Evolutionary conservation across 371 early-diverging fungal genomes (phyloP).

Genomic region (Nematocida minor): DNA sequence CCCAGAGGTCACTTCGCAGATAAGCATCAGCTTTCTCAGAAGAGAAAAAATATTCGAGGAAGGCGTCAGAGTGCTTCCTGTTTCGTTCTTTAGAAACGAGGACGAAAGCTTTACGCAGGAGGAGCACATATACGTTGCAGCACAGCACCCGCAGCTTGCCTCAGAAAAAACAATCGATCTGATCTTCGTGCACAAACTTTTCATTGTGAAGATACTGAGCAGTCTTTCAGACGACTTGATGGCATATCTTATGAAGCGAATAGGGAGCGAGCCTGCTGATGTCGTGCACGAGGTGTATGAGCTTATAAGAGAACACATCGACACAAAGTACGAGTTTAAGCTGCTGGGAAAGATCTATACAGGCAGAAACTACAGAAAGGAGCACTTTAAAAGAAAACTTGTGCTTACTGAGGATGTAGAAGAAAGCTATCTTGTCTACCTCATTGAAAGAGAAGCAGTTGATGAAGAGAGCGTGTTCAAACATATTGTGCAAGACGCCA

Average conservation of each 20-base stretch:
- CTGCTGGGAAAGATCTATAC: slow-evolving; percentile 4
- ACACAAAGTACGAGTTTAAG: not conserved
- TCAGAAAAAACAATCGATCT: slow-evolving; percentile 12
- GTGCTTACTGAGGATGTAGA: not conserved
- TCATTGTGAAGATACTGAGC: slow-evolving; percentile 19
- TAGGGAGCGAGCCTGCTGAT: not conserved
- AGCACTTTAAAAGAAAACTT: not conserved
- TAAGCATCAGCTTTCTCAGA: not conserved
- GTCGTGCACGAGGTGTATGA: slow-evolving; percentile 29
- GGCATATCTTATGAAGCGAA: not conserved
- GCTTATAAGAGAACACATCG: not conserved
- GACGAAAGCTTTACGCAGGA: not conserved
- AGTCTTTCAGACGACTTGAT: not conserved
- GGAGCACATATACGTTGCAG: slow-evolving; percentile 7
- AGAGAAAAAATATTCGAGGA: slow-evolving; percentile 11
- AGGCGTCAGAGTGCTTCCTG: not conserved
- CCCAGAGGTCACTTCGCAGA: not conserved
- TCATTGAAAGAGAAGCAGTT: slow-evolving; percentile 12
- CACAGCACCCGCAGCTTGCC: not conserved
- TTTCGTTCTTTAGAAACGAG: slow-evolving; percentile 10
- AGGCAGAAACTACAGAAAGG: not conserved
- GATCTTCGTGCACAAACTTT: slow-evolving; percentile 18
- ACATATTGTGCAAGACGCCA: slow-evolving; percentile 13
- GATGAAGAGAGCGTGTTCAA: not conserved
- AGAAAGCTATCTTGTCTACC: slow-evolving; percentile 20